Percentiles rank a stretch among this genome's conserved stretches.
These are phyloP conservation scores for Solanum hybrid DNA, from an alignment of 305 asterid genomes.

Conservation along the genomic window DNA sequence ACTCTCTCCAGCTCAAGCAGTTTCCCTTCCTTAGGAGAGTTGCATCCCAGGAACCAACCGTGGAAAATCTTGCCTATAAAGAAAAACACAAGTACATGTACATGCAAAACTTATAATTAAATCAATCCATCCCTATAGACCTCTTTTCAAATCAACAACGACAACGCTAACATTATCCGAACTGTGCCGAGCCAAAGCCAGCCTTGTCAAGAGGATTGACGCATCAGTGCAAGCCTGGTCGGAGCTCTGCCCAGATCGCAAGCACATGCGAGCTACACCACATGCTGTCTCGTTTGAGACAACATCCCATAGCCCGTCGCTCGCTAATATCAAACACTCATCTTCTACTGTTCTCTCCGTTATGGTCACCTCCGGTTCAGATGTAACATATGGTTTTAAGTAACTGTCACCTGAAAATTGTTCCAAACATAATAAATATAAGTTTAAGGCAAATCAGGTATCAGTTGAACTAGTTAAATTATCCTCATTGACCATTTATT, in stretches of 20 bases:
- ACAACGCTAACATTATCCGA: slow-evolving; percentile 63
- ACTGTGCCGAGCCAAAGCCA: slow-evolving; percentile 63
- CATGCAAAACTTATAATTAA: neutral
- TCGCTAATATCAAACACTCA: slow-evolving; percentile 51
- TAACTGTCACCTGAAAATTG: slow-evolving; percentile 29
- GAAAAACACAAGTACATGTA: neutral
- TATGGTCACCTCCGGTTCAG: slow-evolving; percentile 49
- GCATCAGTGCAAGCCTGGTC: slow-evolving; percentile 55
- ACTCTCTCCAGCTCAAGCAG: neutral
- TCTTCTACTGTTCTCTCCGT: slow-evolving; percentile 33
- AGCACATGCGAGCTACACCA: slow-evolving; percentile 34
- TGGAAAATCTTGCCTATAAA: neutral
- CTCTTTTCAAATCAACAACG: slow-evolving; percentile 41
- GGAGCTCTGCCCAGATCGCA: slow-evolving; percentile 19
- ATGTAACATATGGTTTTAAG: slow-evolving; percentile 38
- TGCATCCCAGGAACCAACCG: neutral
- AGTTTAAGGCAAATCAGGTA: neutral
- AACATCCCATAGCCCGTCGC: slow-evolving; percentile 64
- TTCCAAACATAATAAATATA: neutral
- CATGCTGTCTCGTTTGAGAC: slow-evolving; percentile 51
- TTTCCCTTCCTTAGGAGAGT: neutral
- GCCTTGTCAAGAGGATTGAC: slow-evolving; percentile 41
- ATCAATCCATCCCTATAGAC: neutral
- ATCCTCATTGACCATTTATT: neutral
- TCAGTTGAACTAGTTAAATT: neutral